These are phyloP conservation scores for Daldinia bambusicola DNA, from an alignment of 495 filamentous ascomycete genomes.

Conservation along the genomic window DNA sequence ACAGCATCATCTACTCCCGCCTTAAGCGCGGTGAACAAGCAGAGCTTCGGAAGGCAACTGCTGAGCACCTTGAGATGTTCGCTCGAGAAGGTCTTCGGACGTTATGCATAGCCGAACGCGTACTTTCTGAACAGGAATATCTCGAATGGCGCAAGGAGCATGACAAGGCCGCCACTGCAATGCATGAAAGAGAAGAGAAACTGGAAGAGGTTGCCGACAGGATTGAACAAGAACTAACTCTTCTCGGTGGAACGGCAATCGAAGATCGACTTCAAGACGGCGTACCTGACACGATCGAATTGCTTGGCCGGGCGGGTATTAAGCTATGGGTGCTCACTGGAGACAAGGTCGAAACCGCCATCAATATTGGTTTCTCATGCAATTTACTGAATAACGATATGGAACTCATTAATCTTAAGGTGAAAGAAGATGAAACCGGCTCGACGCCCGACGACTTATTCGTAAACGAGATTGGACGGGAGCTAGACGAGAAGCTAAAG, in stretches of 20 bases:
- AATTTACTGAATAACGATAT: constrained; percentile 97
- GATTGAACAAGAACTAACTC: constrained; percentile 89
- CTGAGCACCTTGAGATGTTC: constrained; percentile 95
- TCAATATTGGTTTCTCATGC: constrained; percentile 99
- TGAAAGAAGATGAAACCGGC: constrained; percentile 72
- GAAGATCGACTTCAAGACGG: constrained; percentile 98
- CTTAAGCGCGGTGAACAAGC: constrained; percentile 85
- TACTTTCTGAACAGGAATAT: constrained; percentile 88
- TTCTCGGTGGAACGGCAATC: constrained; percentile 96
- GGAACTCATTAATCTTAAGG: constrained; percentile 93
- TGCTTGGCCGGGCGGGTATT: constrained; percentile 93
- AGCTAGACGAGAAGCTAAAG: constrained; percentile 77
- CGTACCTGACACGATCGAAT: constrained; percentile 93
- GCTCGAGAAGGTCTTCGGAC: constrained; percentile 95
- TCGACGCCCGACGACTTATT: constrained; percentile 51
- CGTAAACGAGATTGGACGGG: constrained; percentile 67
- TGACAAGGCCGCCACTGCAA: constrained; percentile 83
- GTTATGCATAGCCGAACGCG: constrained; percentile 90
- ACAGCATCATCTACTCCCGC: constrained; percentile 96
- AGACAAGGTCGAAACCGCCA: constrained; percentile 98
- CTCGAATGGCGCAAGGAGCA: constrained; percentile 85
- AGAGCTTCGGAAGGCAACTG: constrained; percentile 83
- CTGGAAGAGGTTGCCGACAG: constrained; percentile 87
- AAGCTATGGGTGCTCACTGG: constrained; percentile 99
- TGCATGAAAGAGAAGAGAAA: constrained; percentile 92